Base-by-base conservation (phyloP, 2,329 filamentous ascomycete species). In the Colletotrichum lini region DNA sequence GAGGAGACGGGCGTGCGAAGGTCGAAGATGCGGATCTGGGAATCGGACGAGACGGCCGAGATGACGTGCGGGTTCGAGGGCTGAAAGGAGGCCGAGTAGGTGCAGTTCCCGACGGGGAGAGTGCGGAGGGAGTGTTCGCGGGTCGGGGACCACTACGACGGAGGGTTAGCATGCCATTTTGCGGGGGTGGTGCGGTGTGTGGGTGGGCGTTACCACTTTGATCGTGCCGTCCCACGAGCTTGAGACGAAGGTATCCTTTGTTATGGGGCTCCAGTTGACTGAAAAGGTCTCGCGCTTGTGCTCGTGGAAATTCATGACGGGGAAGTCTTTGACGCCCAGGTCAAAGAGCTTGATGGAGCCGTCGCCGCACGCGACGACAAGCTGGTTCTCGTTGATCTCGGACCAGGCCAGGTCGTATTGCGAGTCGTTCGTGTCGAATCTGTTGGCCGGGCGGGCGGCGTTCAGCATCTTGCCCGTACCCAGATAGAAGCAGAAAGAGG, bases 331-430 rank as follows among this genome's bases (percentile, higher is more conserved):
- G 44, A 97, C 88, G 4, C 88, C 90, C 42, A 95, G 89, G 82
- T 99, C 96, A 82, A 96, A 99, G 57, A 99, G 90, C 84, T 98
- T 98, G 78, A 99, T 89, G 65, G 94, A 96, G 66, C 96, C 96
- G 83, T 99, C 96, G 74, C 96, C 96, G 75, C 94, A 95, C 0
- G 95, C 95, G 1, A 93, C 92, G 23, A 97, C 88, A 62, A 98
- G 86, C 84, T 99, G 96, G 82, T 96, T 97, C 84, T 98, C 96
- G 84, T 99, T 95, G 75, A 94, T 90, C 84, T 99, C 96, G 21
- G 95, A 98, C 95, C 96, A 98, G 35, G 95, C 90, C 64, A 96
- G 87, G 83, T 99, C 96, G 82, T 97, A 99, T 74, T 98, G 92
- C 54, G 95, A 94, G 82, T 99, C 96, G 85, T 98, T 97, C 13